These are phyloP conservation scores for Ogataea methanolica DNA, from an alignment of 805 yeast species.

Conservation along the genomic window DNA sequence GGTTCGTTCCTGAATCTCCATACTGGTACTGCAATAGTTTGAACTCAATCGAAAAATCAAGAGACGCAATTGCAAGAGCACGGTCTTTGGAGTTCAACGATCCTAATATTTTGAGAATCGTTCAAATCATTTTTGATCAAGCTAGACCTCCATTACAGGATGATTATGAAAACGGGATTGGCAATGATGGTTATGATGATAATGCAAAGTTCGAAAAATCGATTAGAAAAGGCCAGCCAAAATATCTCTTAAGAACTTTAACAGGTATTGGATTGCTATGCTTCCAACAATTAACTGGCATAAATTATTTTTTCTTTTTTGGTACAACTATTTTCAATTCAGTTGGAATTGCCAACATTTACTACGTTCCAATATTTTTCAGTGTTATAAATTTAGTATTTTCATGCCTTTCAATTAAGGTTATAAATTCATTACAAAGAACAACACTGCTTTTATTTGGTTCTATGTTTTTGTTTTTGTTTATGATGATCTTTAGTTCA, in stretches of 20 bases:
- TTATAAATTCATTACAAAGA: conserved; percentile 47
- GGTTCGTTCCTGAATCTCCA: conserved; percentile 33
- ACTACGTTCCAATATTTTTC: conserved; percentile 49
- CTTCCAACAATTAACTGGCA: conserved; percentile 54
- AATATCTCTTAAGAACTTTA: conserved; percentile 22
- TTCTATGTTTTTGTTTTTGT: conserved; percentile 42
- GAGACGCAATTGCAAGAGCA: conserved; percentile 9
- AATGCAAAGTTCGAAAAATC: conserved; percentile 5
- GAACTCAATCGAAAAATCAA: conserved; percentile 2
- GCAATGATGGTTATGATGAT: not conserved
- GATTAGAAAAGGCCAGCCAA: conserved; percentile 27
- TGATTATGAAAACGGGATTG: conserved; percentile 4
- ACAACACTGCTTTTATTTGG: conserved; percentile 43
- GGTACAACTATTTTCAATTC: conserved; percentile 52
- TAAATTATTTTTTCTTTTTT: conserved; percentile 64
- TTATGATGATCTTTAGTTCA: conserved; percentile 53
- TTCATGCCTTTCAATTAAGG: conserved; percentile 43
- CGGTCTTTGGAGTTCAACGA: conserved; percentile 17
- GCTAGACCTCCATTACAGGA: not conserved
- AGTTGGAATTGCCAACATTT: conserved; percentile 52
- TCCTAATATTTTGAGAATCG: conserved; percentile 15
- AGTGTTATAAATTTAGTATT: conserved; percentile 51
- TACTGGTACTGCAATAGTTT: conserved; percentile 21
- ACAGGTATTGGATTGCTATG: conserved; percentile 27
- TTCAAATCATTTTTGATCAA: conserved; percentile 19